Evolutionary conservation across 2,329 filamentous ascomycete genomes (phyloP).

Genomic region (Podosphaera fusca): DNA sequence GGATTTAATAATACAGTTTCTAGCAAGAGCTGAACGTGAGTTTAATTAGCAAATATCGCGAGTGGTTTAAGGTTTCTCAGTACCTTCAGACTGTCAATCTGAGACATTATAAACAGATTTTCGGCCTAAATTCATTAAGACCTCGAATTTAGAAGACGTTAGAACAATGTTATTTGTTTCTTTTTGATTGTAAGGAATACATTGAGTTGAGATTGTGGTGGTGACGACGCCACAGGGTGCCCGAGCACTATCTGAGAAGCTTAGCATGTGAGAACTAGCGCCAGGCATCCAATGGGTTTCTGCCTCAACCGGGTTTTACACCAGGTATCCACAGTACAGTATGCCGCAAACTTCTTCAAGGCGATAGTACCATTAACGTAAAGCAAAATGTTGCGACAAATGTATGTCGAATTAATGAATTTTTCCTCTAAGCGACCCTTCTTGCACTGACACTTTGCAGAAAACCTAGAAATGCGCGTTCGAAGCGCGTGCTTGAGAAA

Average conservation of each 20-base stretch:
- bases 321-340: neutral
- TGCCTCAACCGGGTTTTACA: slow-evolving; percentile 8
- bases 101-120: slow-evolving; percentile 7
- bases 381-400: slow-evolving; percentile 17
- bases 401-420: slow-evolving; percentile 8
- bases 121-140: too few relatives aligned
- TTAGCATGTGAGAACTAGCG: slow-evolving; percentile 8
- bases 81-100: slow-evolving; percentile 12
- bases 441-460: slow-evolving; percentile 16
- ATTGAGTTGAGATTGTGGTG: too few relatives aligned
- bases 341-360: too few relatives aligned
- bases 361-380: neutral
- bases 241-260: neutral
- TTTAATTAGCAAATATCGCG: slow-evolving; percentile 3
- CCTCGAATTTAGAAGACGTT: too few relatives aligned
- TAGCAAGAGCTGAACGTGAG: slow-evolving; percentile 20
- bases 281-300: slow-evolving; percentile 3
- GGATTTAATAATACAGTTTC: slow-evolving; percentile 66
- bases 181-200: too few relatives aligned
- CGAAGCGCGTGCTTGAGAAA: slow-evolving; percentile 84
- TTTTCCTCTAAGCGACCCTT: neutral
- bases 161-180: too few relatives aligned
- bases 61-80: neutral
- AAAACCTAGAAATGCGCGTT: slow-evolving; percentile 62
- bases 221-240: neutral